phyloP scores from a whole-genome alignment of 2,329 filamentous ascomycete genomes.

The Fusarium sp. region DNA sequence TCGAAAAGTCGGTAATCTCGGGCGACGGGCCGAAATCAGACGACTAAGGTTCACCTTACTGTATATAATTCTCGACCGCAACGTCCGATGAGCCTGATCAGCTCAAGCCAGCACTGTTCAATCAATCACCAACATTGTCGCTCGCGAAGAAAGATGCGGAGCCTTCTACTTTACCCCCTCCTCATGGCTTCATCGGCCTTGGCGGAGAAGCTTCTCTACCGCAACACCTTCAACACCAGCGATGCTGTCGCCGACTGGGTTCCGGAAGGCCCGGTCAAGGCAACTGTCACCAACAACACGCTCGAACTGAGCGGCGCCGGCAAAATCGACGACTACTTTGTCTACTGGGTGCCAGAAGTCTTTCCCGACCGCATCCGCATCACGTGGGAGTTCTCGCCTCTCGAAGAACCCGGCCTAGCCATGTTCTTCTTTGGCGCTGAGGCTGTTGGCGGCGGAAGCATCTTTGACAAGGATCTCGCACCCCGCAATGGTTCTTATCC shows the following conservation, averaged over 20 bases:
- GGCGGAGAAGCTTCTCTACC: slow-evolving; percentile 41
- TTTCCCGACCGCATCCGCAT: slow-evolving; percentile 45
- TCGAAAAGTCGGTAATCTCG: not conserved
- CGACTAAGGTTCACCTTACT: not conserved
- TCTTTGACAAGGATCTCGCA: slow-evolving; percentile 38
- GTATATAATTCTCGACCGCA: not conserved
- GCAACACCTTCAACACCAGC: slow-evolving; percentile 38
- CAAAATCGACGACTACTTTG: slow-evolving; percentile 37
- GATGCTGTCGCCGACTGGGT: slow-evolving; percentile 37
- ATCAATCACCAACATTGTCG: not conserved
- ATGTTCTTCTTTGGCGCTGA: slow-evolving; percentile 47
- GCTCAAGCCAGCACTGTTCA: not conserved
- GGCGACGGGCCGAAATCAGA: slow-evolving; percentile 6
- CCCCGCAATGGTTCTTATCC: slow-evolving; percentile 44
- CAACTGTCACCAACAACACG: slow-evolving; percentile 41
- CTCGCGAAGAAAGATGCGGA: slow-evolving; percentile 2
- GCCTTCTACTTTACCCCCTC: slow-evolving; percentile 13
- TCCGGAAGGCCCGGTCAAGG: slow-evolving; percentile 39
- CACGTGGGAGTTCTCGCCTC: slow-evolving; percentile 42
- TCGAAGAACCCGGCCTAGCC: slow-evolving; percentile 40
- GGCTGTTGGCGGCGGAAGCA: slow-evolving; percentile 39
- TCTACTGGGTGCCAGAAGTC: slow-evolving; percentile 43
- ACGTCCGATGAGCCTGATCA: not conserved
- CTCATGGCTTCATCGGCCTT: slow-evolving; percentile 12
- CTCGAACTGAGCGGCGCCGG: slow-evolving; percentile 38